A percentile compares a stretch with the other conserved stretches of the same genome.
Evolutionary conservation across 2,329 filamentous ascomycete species (phyloP).

Genomic region (Triangularia verruculosa): DNA sequence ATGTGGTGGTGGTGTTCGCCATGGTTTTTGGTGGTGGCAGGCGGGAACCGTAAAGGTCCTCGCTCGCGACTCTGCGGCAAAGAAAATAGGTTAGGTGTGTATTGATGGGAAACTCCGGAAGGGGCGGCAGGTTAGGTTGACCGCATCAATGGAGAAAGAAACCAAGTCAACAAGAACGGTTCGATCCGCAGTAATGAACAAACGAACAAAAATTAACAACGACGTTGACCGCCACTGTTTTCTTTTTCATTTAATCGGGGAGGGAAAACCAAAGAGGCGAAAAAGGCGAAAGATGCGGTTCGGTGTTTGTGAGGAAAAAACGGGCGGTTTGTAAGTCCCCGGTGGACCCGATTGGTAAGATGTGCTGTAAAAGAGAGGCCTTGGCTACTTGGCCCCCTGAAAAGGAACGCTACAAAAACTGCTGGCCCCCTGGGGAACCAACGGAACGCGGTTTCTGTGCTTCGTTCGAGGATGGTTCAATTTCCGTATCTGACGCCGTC

Average conservation of each 20-base stretch:
- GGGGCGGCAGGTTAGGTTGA: background rate
- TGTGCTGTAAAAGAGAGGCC: background rate
- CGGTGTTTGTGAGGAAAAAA: slow-evolving; percentile 9
- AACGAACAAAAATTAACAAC: background rate
- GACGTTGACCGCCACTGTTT: background rate
- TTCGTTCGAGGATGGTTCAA: background rate
- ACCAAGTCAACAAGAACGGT: background rate
- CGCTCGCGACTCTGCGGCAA: too few species aligned
- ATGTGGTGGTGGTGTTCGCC: slow-evolving; percentile 50
- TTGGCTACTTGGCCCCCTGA: background rate
- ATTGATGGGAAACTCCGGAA: too few species aligned
- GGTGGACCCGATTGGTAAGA: background rate
- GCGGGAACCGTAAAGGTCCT: background rate
- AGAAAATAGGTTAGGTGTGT: too few species aligned
- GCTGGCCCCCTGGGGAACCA: background rate
- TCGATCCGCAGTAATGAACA: background rate
- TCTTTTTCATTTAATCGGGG: background rate
- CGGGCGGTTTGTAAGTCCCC: background rate
- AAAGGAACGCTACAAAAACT: background rate
- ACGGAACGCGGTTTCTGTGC: background rate
- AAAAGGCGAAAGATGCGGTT: background rate
- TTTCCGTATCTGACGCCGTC: slow-evolving; percentile 7
- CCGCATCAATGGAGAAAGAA: background rate
- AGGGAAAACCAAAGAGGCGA: background rate
- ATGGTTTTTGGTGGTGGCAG: slow-evolving; percentile 2